A percentile compares a stretch with the other conserved stretches of the same genome.
These are phyloP conservation scores for Meyerozyma smithsonii DNA, from an alignment of 1,139 yeast species.

Conservation along the genomic window DNA sequence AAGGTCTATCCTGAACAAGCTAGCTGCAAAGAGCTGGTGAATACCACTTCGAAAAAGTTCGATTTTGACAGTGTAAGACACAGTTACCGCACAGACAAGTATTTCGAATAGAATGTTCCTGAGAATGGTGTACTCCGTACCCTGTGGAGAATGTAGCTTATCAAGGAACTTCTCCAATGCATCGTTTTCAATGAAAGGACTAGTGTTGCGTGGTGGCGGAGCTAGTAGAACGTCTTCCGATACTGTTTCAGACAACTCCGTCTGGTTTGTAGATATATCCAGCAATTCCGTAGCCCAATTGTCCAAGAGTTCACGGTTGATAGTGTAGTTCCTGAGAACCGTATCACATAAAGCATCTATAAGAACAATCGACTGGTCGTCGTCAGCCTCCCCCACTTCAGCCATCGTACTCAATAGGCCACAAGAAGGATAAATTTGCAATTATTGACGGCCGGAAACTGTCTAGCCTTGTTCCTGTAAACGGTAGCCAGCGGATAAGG, in stretches of 20 bases:
- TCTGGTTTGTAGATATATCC: constrained; percentile 11
- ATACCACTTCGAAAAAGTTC: constrained; percentile 17
- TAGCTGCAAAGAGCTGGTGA: constrained; percentile 19
- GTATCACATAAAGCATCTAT: constrained; percentile 18
- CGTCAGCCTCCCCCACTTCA: neutral
- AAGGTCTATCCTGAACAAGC: constrained; percentile 10
- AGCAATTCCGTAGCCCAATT: constrained; percentile 38
- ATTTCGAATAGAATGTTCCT: constrained; percentile 29
- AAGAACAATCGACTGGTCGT: constrained; percentile 3
- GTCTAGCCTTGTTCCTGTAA: no score
- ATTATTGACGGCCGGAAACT: neutral
- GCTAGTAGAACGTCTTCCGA: neutral
- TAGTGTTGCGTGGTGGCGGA: neutral
- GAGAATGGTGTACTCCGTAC: constrained; percentile 25
- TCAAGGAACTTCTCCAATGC: constrained; percentile 13
- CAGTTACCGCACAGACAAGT: constrained; percentile 19
- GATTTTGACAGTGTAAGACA: constrained; percentile 23
- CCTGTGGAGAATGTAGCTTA: constrained; percentile 17
- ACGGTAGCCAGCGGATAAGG: no score
- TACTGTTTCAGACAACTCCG: neutral
- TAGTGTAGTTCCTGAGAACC: constrained; percentile 20
- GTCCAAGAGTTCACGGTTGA: constrained; percentile 24
- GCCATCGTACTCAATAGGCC: neutral
- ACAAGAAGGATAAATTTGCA: no score
- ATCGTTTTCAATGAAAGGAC: neutral